Percentiles rank a stretch among this genome's conserved stretches.
Conservation (phyloP, 2,329 filamentous ascomycete species). For the Pleochaeta shiraiana region DNA sequence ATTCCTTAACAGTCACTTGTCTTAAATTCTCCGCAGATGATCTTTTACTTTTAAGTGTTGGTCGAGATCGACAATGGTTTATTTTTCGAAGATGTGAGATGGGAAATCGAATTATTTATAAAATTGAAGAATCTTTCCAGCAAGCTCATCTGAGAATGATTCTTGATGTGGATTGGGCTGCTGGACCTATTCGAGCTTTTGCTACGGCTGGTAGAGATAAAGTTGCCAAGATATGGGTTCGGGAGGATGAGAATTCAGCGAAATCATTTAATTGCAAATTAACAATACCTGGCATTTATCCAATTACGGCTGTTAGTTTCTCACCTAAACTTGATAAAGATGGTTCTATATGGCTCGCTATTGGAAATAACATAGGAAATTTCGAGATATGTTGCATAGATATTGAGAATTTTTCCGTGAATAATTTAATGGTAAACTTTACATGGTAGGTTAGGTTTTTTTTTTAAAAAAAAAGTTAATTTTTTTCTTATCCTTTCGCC, state of each 20-base stretch:
- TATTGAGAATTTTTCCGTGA: conserved; percentile 15
- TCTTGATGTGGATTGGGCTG: conserved; percentile 63
- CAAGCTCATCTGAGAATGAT: conserved; percentile 92
- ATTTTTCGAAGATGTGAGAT: conserved; percentile 41
- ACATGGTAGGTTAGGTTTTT: conserved; percentile 12
- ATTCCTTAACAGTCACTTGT: conserved; percentile 67
- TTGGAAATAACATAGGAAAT: conserved; percentile 30
- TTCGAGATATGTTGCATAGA: conserved; percentile 14
- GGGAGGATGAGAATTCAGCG: conserved; percentile 10
- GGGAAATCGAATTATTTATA: conserved; percentile 26
- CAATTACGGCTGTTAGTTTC: conserved; percentile 55
- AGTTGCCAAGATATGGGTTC: conserved; percentile 47
- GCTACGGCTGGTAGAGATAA: conserved; percentile 86
- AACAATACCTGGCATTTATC: conserved; percentile 27
- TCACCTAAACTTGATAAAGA: conserved; percentile 19
- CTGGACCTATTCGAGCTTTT: conserved; percentile 30
- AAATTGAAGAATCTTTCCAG: conserved; percentile 39
- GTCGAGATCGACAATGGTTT: conserved; percentile 78
- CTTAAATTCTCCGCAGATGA: conserved; percentile 64
- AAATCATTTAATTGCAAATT: conserved; percentile 22
- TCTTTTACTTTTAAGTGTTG: conserved; percentile 59
- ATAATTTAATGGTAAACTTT: conserved; percentile 7
- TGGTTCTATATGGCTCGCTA: conserved; percentile 22
- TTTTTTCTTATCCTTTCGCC: no score
- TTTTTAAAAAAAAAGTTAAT: no score